Evolutionary conservation across 106 monocot species (phyloP).

Genomic region (Gastrodia elata): DNA sequence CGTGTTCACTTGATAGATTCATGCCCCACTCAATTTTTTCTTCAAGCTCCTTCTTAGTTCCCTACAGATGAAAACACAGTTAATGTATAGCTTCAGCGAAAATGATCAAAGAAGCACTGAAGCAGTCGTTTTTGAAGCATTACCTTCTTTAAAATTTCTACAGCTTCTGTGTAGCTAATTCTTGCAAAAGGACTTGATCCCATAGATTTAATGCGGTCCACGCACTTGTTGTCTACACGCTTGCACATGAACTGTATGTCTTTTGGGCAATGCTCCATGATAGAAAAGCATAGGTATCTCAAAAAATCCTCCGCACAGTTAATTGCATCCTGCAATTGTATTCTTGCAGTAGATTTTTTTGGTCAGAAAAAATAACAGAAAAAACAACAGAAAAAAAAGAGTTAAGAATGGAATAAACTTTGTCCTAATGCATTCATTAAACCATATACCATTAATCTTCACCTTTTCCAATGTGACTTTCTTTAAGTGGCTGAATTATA

Average conservation of each 20-base stretch:
- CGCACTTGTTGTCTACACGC: constrained; percentile 25
- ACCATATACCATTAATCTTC: no score
- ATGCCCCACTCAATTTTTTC: constrained; percentile 51
- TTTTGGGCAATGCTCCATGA: constrained; percentile 34
- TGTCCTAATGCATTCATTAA: no score
- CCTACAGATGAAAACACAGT: constrained; percentile 11
- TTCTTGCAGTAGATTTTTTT: not conserved
- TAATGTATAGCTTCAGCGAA: not conserved
- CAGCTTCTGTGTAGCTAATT: constrained; percentile 62
- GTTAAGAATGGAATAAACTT: no score
- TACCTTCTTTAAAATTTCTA: constrained; percentile 63
- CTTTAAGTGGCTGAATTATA: no score
- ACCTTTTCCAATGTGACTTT: no score
- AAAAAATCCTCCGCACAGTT: constrained; percentile 71
- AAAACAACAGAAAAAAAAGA: not conserved
- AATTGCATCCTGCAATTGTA: constrained; percentile 48
- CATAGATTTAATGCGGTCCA: constrained; percentile 32
- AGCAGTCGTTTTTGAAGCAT: not conserved
- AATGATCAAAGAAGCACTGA: not conserved
- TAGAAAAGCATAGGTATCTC: constrained; percentile 44
- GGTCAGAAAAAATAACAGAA: not conserved
- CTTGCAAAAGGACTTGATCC: constrained; percentile 31
- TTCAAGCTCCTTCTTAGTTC: constrained; percentile 20
- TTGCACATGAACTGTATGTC: constrained; percentile 51
- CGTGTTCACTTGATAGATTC: constrained; percentile 40